Evolutionary conservation across 805 yeast genomes (phyloP), one percentile per base, ranked within the genome.

Genomic region (Schwanniomyces yamadae): DNA sequence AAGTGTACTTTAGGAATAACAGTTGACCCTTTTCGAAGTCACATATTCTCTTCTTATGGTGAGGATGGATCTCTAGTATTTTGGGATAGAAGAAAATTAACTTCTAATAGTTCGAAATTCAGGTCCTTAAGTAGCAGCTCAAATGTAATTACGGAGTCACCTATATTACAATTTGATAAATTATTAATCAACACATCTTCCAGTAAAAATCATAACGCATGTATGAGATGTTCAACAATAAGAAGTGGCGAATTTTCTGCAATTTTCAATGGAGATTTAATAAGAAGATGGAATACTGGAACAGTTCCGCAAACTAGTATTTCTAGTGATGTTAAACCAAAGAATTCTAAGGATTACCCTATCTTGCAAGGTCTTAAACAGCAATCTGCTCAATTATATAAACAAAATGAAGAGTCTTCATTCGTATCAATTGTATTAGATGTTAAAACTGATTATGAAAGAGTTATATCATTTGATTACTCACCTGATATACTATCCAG

Each of bases 401-500:
- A 54, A n/a, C 61, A 64, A 8, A 61, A 58, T 5, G 66, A 67
- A 14, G 87, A 84, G 25, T 70, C 81, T 3, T 56, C 84, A 22
- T 88, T 87, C 57, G 89, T 87, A 1, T 75, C 93, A 0, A 69
- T 77, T 24, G 96, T 88, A 2, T 69, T 77, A 31, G 95, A 88
- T 54, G 77, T 78, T 8, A 76, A 75, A 40, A 82, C 95, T 0
- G 84, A 82, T 36, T 80, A 75, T 49, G 95, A 89, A 45, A 73
- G 90, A 46, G 95, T 89, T 1, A 79, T 84, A 1, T 82, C 95
- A 0, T 89, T 83, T 60, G 96, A 89, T 56, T 89, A 88, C 54
- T 76, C 81, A n/a, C 79, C 82, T 1, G 78, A 75, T 38, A 41
- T 60, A 3, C 37, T 51, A 5, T 63, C 77, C 2, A 61, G 55